Evolutionary conservation across 352 stramenopile species (phyloP), one percentile per base, ranked within the genome.

Genomic region (Globisporangium nagaii): DNA sequence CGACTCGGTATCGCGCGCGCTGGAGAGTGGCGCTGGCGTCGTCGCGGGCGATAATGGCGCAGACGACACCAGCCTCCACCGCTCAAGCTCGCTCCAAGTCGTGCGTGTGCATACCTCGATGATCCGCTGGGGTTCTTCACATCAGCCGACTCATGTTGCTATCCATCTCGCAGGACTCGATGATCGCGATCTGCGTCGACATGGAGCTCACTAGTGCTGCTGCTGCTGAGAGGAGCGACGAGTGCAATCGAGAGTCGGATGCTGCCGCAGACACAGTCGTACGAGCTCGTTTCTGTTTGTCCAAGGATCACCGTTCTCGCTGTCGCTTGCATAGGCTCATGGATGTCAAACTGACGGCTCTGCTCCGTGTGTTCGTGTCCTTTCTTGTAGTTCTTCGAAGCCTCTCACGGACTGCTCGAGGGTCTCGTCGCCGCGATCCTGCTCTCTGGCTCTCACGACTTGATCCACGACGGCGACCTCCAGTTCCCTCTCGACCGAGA

Each of bases 401-500:
- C 55, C 44, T 17, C 12, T 0, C 39, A 28, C 2, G 46, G 55
- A 6, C 28, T 62, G 13, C 55, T 56, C 7, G 55, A 56, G 41
- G 55, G 46, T 4, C 6, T 62, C 46, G 28, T 53, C 20, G 17
- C 44, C 20, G 39, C 25, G 12, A 17, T 50, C 7, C 47, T 13
- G 20, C 36, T 61, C 32, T 30, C 53, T 2, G 15, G 25, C 25
- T 6, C 19, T 11, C 19, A 20, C 2, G 30, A 30, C 17, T n/a
- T 56, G 20, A 25, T 24, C 1, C 35, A 36, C 12, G 45, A 56
- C 20, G 45, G 37, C 19, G 46, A 52, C 12, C 39, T 62, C 15
- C 15, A 46, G 12, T 56, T 62, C 25, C 22, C 9, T n/a, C 46
- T 48, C 15, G 55, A 62, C 10, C 20, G 6, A 7, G 55, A 62